These are phyloP conservation scores for Colletotrichum orbiculare DNA, from an alignment of 2,329 filamentous ascomycete genomes.

Conservation along the genomic window DNA sequence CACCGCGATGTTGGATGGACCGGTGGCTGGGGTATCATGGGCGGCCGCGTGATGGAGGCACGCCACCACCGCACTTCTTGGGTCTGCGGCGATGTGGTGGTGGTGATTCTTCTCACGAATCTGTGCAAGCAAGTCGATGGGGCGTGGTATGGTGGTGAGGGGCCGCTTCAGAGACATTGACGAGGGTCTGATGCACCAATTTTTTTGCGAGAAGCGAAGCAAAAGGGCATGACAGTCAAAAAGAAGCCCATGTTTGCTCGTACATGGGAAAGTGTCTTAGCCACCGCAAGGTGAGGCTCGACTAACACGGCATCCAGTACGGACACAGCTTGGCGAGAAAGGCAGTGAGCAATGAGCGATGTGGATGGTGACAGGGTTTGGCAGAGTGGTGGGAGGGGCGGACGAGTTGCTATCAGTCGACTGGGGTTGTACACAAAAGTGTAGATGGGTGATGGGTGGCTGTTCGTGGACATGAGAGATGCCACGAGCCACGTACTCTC, in stretches of 20 bases:
- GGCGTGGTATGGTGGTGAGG: constrained; percentile 4
- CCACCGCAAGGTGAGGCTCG: constrained; percentile 22
- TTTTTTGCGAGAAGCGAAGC: not conserved
- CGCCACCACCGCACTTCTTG: constrained; percentile 17
- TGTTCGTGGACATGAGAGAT: not conserved
- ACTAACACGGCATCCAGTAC: constrained; percentile 23
- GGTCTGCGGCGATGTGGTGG: not conserved
- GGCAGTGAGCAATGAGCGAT: not conserved
- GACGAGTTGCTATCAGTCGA: not conserved
- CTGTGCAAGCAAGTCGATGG: constrained; percentile 3
- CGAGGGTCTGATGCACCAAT: constrained; percentile 2
- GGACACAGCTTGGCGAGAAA: constrained; percentile 1
- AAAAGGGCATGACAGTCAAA: not conserved
- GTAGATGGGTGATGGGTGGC: not conserved
- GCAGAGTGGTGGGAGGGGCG: not conserved
- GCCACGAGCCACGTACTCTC: not conserved
- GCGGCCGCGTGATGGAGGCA: constrained; percentile 32
- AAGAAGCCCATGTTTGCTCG: constrained; percentile 26
- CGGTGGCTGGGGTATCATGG: constrained; percentile 26
- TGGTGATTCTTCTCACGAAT: not conserved
- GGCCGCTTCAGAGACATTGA: constrained; percentile 4
- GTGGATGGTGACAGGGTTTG: constrained; percentile 20
- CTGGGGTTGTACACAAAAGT: too few relatives aligned
- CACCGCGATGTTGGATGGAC: not conserved
- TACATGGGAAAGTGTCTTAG: constrained; percentile 26